Percentiles rank a stretch among this genome's conserved stretches.
These are phyloP conservation scores for Pleurotus djamor DNA, from an alignment of 768 basidiomycete genomes.

Conservation along the genomic window DNA sequence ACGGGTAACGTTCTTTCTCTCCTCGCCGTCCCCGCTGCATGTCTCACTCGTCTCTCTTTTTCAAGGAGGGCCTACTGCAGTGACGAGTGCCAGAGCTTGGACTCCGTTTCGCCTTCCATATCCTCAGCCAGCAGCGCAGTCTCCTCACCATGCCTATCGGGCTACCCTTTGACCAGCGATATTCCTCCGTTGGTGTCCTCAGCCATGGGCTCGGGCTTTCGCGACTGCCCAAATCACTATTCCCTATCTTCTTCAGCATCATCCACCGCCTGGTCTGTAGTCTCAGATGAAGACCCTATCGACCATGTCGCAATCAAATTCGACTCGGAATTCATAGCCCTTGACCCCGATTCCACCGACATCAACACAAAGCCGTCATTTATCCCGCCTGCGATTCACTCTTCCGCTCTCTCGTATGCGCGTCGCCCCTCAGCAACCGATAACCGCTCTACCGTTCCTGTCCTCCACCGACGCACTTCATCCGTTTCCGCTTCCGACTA, in stretches of 20 bases:
- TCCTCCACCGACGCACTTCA: conserved; percentile 52
- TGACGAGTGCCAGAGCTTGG: conserved; percentile 60
- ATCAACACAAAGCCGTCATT: conserved; percentile 39
- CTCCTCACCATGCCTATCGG: conserved; percentile 59
- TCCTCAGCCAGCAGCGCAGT: conserved; percentile 67
- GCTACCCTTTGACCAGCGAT: conserved; percentile 51
- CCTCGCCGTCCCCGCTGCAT: conserved; percentile 12
- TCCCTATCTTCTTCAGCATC: conserved; percentile 65
- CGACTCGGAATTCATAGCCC: conserved; percentile 29
- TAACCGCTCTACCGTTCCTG: conserved; percentile 58
- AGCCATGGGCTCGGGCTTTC: conserved; percentile 57
- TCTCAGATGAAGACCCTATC: conserved; percentile 66
- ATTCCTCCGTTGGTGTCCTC: conserved; percentile 68
- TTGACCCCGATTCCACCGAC: conserved; percentile 40
- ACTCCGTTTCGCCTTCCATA: conserved; percentile 64
- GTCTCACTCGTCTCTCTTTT: conserved; percentile 7
- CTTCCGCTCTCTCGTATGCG: conserved; percentile 58
- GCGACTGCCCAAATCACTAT: conserved; percentile 45
- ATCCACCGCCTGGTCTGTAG: conserved; percentile 63
- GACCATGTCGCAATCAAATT: conserved; percentile 29
- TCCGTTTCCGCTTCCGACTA: conserved; percentile 36
- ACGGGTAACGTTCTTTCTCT: conserved; percentile 46
- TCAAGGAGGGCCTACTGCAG: conserved; percentile 68
- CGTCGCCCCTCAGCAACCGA: conserved; percentile 73
- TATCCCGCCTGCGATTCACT: conserved; percentile 25